phyloP scores from a whole-genome alignment of 257 asterid genomes.

The Knoxia roxburghii region DNA sequence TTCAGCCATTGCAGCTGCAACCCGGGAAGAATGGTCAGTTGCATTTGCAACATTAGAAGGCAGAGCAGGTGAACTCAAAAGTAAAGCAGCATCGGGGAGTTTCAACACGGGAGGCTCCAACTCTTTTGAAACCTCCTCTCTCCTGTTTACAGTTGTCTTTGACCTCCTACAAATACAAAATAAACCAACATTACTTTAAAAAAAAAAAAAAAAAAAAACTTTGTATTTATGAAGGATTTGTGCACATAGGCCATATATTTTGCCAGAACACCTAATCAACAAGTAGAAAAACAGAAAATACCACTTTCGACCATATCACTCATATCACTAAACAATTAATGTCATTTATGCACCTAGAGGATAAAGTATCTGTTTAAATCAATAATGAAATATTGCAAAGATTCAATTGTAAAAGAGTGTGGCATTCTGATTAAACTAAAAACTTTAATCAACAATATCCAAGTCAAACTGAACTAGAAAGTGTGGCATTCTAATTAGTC shows the following conservation, averaged over 20 bases:
- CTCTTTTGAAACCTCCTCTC: conserved; percentile 25
- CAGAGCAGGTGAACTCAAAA: conserved; percentile 57
- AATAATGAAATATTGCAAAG: not conserved
- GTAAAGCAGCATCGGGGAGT: conserved; percentile 78
- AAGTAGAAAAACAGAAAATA: not conserved
- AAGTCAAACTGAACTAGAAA: not conserved
- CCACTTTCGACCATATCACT: not conserved
- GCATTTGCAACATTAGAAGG: conserved; percentile 34
- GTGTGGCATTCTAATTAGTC: not conserved
- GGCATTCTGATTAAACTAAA: not conserved
- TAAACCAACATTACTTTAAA: not conserved
- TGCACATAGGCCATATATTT: not conserved
- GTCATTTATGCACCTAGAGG: not conserved
- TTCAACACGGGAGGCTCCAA: conserved; percentile 34
- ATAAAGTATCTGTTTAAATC: not conserved
- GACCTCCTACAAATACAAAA: conserved; percentile 29
- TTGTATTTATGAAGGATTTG: not conserved
- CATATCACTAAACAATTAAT: not conserved
- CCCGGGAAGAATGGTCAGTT: conserved; percentile 66
- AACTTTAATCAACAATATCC: not conserved
- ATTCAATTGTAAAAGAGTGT: not conserved
- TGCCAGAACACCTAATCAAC: not conserved
- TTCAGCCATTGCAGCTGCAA: conserved; percentile 82
- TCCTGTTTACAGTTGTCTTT: conserved; percentile 25
- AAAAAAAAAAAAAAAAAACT: not conserved